A percentile compares a stretch with the other conserved stretches of the same genome.
phyloP scores from a whole-genome alignment of 306 rosid genomes.

The Quercus parvula region DNA sequence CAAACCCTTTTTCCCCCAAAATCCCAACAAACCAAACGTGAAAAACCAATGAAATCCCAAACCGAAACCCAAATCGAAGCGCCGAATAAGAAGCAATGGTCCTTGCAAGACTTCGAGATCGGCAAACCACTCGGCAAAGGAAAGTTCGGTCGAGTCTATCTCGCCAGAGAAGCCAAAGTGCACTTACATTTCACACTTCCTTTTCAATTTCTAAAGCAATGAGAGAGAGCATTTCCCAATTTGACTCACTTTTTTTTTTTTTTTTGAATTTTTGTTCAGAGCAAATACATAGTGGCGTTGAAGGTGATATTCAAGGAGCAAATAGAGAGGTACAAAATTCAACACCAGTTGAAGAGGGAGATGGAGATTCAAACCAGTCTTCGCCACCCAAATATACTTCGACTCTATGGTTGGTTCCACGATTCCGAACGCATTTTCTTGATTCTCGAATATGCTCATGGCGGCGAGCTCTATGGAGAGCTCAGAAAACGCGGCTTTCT shows the following conservation, averaged over 20 bases:
- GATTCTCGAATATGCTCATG: slow-evolving; percentile 84
- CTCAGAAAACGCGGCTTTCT: slow-evolving; percentile 44
- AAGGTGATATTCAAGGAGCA: slow-evolving; percentile 75
- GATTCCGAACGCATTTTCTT: slow-evolving; percentile 66
- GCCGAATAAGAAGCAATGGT: slow-evolving; percentile 45
- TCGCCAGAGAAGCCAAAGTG: slow-evolving; percentile 74
- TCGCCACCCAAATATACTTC: slow-evolving; percentile 60
- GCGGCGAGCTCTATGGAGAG: slow-evolving; percentile 77
- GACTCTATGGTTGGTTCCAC: slow-evolving; percentile 85
- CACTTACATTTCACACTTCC: too few species aligned
- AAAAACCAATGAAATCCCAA: slow-evolving; percentile 17
- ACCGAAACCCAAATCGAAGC: neutral
- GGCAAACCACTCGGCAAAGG: slow-evolving; percentile 85
- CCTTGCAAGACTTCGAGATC: slow-evolving; percentile 66
- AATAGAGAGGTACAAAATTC: slow-evolving; percentile 62
- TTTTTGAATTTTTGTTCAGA: slow-evolving; percentile 32
- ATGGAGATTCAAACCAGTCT: slow-evolving; percentile 78
- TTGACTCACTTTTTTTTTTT: neutral
- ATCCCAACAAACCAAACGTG: neutral
- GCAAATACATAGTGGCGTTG: slow-evolving; percentile 69
- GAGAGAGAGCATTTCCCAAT: too few species aligned
- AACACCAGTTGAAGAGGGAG: slow-evolving; percentile 67
- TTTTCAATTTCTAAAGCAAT: neutral
- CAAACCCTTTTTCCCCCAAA: neutral
- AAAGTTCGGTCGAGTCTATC: slow-evolving; percentile 83